Base-by-base conservation (phyloP, 176 grass and related monocot genomes). In the Aegilops bicornis region DNA sequence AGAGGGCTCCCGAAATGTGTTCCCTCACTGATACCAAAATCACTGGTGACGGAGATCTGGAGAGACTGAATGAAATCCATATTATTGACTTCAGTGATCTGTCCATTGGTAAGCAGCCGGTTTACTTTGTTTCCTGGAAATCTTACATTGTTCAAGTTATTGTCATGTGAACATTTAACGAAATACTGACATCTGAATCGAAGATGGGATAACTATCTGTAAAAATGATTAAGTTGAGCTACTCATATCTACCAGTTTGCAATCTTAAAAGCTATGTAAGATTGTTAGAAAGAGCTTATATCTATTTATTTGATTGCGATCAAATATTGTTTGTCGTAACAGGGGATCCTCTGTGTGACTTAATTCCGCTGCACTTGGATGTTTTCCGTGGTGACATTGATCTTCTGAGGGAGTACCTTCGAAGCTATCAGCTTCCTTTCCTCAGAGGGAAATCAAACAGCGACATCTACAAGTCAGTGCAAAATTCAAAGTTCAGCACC, bases 61-160 rank as follows among this genome's bases (percentile, higher is more conserved):
- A 85, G 14, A 92, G 92, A 63, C 87, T 92, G 92, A 83, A 91
- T 64, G 76, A 90, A 42, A 89, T 95, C 69, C 94, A 94, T 83
- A 94, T 98, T 11, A 96, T 98, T 88, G 97, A 98, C 91, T 96
- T 98, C 70, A 98, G 94, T 80, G 90, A 96, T 87, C 61, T 98
- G 20, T 88, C 90, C 78, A 81, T 98, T 30, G 97, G 97, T 96
- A 77, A 90, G 91, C 64, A 81, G 62, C 13, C 16, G 17, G 54
- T 72, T 79, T 73, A 47, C 59, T 87, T 68, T 72, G 8, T 65
- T 78, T 74, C 59, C 43, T 82, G 52, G 8, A 85, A 40, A 71
- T 33, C 39, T 24, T 62, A 6, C 16, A 42, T 90, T 78, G 23
- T 56, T 54, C 77, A 52, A 69, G 37, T 82, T 37, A 3, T 79